A percentile compares a stretch with the other conserved stretches of the same genome.
Evolutionary conservation across 371 early-diverging fungal genomes (phyloP).

Genomic region (Haplosporangium sp.): DNA sequence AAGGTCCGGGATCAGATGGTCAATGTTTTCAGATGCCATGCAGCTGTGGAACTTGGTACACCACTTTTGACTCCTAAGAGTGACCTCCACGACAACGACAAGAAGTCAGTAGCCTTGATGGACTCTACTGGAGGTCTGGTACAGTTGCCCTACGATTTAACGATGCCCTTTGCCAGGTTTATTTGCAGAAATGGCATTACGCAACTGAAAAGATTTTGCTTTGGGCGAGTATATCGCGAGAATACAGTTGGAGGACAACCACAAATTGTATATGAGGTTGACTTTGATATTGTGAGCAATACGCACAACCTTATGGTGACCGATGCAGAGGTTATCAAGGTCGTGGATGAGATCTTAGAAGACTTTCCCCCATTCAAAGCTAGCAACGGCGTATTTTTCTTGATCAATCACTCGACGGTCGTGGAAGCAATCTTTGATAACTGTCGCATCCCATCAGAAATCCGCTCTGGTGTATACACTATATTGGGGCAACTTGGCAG

Average conservation of each 20-base stretch:
- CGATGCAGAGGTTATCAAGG: constrained; percentile 92
- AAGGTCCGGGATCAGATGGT: constrained; percentile 80
- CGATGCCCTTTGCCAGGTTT: constrained; percentile 91
- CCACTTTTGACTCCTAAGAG: constrained; percentile 90
- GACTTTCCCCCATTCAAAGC: constrained; percentile 78
- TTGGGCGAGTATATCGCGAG: constrained; percentile 87
- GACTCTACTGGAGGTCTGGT: constrained; percentile 88
- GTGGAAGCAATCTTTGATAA: constrained; percentile 72
- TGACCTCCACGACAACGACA: constrained; percentile 75
- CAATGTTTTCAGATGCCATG: constrained; percentile 88
- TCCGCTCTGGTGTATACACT: constrained; percentile 66
- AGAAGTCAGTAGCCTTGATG: constrained; percentile 82
- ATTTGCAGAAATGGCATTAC: constrained; percentile 81
- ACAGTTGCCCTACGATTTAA: constrained; percentile 92
- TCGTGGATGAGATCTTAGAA: constrained; percentile 87
- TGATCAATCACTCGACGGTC: constrained; percentile 71
- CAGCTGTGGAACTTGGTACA: constrained; percentile 85
- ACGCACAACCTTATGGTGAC: constrained; percentile 77
- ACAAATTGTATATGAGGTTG: constrained; percentile 80
- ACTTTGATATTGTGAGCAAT: constrained; percentile 91
- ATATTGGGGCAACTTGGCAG: constrained; percentile 71
- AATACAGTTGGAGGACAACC: constrained; percentile 86
- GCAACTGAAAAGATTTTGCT: constrained; percentile 86
- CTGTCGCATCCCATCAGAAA: constrained; percentile 71
- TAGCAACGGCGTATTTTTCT: constrained; percentile 63